Base-by-base conservation (phyloP, 139 green algal genomes). In the Nannochloris sp. region DNA sequence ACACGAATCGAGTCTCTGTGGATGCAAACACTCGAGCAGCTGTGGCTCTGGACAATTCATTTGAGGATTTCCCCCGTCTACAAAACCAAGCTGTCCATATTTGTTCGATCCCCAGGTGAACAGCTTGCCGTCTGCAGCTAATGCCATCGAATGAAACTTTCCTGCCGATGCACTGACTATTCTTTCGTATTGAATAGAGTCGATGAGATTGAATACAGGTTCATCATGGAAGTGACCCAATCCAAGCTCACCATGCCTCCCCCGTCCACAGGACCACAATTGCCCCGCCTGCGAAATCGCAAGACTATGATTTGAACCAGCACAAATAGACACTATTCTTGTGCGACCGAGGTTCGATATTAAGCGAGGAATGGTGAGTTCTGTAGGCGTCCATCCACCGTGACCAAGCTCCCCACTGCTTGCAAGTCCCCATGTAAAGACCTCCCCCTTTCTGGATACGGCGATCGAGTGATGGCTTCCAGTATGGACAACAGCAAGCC, bases 351-450 rank as follows among this genome's bases (percentile, higher is more conserved):
- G 63, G 5, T 49, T 66, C 6, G 30, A 64, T 53, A 82, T 60
- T 56, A 63, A 48, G 31, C 55, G 56, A 2, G 76, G 76, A 12
- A 82, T 51, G 28, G 48, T 2, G 11, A 89, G 58, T 74, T 89
- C 82, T 13, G 85, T 76, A 5, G 83, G 72, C 2, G 75, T 79
- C 74, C 76, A 85, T 13, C 78, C 76, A 12, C 79, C 77, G 2
- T 86, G 79, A 2, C 85, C 85, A 13, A 92, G 74, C 74, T 92
- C 84, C n/a, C 85, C 85, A 65, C 71, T 80, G 62, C 66, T 83
- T 9, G 78, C 82, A 12, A 93, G 70, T 53, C 86, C 86, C 85
- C 85, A 93, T 12, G 84, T 85, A 70, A 84, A 86, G 1, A 93
- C 73, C 68, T 88, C 76, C 8, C 81, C 80, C 66, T n/a, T 45